These are phyloP conservation scores for Scenedesmus sp. DNA, from an alignment of 163 green algal genomes.

Conservation along the genomic window DNA sequence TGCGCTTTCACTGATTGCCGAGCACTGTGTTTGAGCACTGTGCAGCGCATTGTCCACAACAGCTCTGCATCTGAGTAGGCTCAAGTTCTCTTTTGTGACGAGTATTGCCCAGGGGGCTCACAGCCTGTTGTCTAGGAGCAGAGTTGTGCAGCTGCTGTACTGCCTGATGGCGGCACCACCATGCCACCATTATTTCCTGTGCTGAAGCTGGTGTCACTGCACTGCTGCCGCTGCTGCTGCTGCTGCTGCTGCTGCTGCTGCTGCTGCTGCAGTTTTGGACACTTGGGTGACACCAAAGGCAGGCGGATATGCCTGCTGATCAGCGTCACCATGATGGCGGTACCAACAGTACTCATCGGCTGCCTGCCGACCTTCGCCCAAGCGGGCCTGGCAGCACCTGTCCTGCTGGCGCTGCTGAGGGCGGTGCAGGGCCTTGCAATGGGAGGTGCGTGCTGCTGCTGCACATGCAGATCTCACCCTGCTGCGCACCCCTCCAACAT, in stretches of 20 bases:
- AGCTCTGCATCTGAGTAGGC: neutral
- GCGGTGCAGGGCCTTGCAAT: conserved; percentile 40
- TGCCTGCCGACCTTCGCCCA: conserved; percentile 66
- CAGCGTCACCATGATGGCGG: conserved; percentile 45
- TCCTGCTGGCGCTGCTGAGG: conserved; percentile 30
- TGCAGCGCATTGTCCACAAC: conserved; percentile 57
- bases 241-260: conserved; percentile 4
- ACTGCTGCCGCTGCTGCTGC: neutral
- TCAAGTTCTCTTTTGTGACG: too few relatives aligned
- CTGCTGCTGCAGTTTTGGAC: conserved; percentile 18
- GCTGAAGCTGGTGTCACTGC: neutral
- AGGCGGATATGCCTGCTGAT: conserved; percentile 58
- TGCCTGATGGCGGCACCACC: too few relatives aligned
- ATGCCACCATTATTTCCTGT: neutral
- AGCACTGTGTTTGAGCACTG: too few relatives aligned
- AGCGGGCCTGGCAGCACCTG: conserved; percentile 45
- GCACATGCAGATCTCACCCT: too few relatives aligned
- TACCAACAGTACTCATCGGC: conserved; percentile 51
- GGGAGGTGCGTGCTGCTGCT: neutral
- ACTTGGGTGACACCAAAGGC: conserved; percentile 50
- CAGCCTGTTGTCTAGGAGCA: too few relatives aligned
- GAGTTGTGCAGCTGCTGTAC: neutral
- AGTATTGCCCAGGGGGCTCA: too few relatives aligned
- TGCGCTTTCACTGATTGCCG: too few relatives aligned
- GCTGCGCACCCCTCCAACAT: too few relatives aligned